Conservation (phyloP, 2,329 filamentous ascomycete species). For the Sclerotiophoma versabilis region DNA sequence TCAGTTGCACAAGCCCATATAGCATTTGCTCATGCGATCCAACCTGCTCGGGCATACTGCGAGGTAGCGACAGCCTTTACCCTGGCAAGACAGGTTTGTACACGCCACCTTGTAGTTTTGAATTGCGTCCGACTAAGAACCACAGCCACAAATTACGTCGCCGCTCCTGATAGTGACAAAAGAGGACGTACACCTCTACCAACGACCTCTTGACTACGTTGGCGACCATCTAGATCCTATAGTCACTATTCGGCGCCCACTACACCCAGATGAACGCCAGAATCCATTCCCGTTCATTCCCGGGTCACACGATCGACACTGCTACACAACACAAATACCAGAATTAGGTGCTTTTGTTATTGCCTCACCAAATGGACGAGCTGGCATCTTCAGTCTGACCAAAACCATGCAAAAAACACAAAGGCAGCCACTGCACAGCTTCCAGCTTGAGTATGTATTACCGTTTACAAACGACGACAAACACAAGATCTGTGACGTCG, state of each 20-base stretch:
- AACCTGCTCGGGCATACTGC: conserved; percentile 12
- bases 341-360: conserved; percentile 74
- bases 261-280: conserved; percentile 18
- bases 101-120: no score
- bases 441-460: conserved; percentile 64
- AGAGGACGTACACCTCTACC: conserved; percentile 54
- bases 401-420: conserved; percentile 43
- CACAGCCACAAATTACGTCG: conserved; percentile 14
- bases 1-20: not conserved
- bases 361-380: conserved; percentile 71
- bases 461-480: conserved; percentile 49
- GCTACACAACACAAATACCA: conserved; percentile 69
- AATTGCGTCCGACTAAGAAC: not conserved
- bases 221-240: conserved; percentile 20
- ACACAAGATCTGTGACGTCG: conserved; percentile 14
- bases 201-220: conserved; percentile 35
- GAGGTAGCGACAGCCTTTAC: conserved; percentile 6
- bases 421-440: conserved; percentile 51
- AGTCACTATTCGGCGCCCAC: conserved; percentile 49
- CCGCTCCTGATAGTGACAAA: conserved; percentile 54
- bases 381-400: conserved; percentile 68
- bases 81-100: conserved; percentile 5
- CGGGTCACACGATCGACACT: conserved; percentile 59
- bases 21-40: not conserved
- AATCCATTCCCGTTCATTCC: not conserved